phyloP scores from a whole-genome alignment of 768 basidiomycete genomes.

The Stropharia rugosoannulata region DNA sequence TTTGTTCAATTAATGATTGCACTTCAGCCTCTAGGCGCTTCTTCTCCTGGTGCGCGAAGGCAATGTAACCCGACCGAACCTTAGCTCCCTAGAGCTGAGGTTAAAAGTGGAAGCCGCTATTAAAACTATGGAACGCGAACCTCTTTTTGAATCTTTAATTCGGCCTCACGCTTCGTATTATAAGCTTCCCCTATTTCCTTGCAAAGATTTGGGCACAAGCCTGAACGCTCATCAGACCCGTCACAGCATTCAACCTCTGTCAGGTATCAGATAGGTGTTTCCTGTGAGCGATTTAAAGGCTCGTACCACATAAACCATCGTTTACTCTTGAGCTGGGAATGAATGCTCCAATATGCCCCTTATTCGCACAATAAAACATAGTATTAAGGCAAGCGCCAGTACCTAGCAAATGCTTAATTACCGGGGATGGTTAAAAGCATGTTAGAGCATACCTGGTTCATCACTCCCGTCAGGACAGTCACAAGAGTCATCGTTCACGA shows the following conservation, averaged over 20 bases:
- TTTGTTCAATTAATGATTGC: slow-evolving; percentile 51
- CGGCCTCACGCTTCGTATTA: slow-evolving; percentile 67
- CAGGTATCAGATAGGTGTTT: slow-evolving; percentile 11
- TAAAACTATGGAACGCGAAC: slow-evolving; percentile 31
- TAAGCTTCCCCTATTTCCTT: slow-evolving; percentile 70
- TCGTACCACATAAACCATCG: slow-evolving; percentile 91
- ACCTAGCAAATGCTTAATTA: slow-evolving; percentile 40
- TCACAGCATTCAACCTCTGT: slow-evolving; percentile 93
- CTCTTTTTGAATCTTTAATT: slow-evolving; percentile 76
- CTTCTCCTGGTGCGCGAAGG: slow-evolving; percentile 88
- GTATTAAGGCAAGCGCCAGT: slow-evolving; percentile 81
- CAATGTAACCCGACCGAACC: slow-evolving; percentile 85
- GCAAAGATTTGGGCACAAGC: slow-evolving; percentile 80
- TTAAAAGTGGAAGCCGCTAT: slow-evolving; percentile 18
- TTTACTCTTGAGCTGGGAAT: slow-evolving; percentile 84
- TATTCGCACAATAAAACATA: slow-evolving; percentile 82
- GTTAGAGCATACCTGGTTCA: slow-evolving; percentile 70
- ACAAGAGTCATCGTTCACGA: slow-evolving; percentile 93
- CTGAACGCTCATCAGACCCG: slow-evolving; percentile 87
- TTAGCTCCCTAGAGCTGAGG: slow-evolving; percentile 58
- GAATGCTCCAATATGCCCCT: slow-evolving; percentile 80
- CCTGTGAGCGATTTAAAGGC: neutral
- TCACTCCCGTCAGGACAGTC: slow-evolving; percentile 96
- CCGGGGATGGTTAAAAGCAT: neutral
- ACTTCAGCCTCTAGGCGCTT: slow-evolving; percentile 71